Evolutionary conservation across 2,329 filamentous ascomycete genomes (phyloP).

Genomic region (Xylaria sp.): DNA sequence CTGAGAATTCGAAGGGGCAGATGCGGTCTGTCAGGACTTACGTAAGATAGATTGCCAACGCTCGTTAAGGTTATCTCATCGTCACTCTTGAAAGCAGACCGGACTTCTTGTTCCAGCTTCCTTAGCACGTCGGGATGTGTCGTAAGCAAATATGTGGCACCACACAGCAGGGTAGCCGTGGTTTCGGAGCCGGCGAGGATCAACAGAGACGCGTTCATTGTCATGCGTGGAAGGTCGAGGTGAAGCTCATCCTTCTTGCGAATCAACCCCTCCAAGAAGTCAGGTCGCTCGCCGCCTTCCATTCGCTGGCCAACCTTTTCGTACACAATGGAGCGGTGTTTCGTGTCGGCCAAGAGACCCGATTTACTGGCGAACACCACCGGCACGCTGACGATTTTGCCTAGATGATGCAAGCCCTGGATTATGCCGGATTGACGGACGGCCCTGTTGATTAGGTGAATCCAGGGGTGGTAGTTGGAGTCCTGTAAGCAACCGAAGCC

Average conservation of each 20-base stretch:
- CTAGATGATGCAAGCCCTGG: conserved; percentile 25
- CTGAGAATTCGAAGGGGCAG: background rate
- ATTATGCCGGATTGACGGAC: conserved; percentile 39
- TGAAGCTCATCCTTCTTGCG: conserved; percentile 44
- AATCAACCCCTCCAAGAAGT: conserved; percentile 50
- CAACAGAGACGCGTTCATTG: conserved; percentile 43
- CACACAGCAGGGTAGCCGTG: conserved; percentile 58
- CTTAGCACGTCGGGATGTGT: conserved; percentile 49
- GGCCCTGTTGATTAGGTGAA: conserved; percentile 44
- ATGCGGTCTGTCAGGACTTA: conserved; percentile 8
- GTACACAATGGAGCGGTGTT: conserved; percentile 37
- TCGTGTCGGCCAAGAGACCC: conserved; percentile 18
- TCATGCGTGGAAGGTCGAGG: conserved; percentile 33
- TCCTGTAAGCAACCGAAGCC: conserved; percentile 53
- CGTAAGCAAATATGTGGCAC: conserved; percentile 54
- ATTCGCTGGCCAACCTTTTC: conserved; percentile 47
- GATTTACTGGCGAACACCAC: conserved; percentile 25
- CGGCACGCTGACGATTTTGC: conserved; percentile 6
- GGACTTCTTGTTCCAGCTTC: conserved; percentile 55
- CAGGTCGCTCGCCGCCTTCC: conserved; percentile 44
- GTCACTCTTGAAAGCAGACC: conserved; percentile 51
- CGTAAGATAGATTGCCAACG: conserved; percentile 51
- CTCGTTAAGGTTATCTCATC: conserved; percentile 54
- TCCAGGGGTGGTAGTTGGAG: conserved; percentile 52
- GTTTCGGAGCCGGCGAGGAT: conserved; percentile 63